These are phyloP conservation scores for Priceomyces carsonii DNA, from an alignment of 805 yeast species.

Conservation along the genomic window DNA sequence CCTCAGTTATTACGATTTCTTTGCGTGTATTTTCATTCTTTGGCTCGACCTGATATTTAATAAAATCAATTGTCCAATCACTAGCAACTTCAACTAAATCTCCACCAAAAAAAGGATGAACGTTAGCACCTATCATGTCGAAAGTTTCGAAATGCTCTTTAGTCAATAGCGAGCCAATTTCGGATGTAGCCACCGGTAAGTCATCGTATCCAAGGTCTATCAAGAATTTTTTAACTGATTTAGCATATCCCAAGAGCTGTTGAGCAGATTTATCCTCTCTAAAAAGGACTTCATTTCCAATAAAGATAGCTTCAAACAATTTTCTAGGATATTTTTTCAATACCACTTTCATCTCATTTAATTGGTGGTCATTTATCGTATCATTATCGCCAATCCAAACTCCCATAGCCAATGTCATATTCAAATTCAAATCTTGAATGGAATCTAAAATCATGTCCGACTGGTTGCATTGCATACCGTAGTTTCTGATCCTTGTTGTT, in stretches of 20 bases:
- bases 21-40: constrained; percentile 23
- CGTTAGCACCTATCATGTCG: constrained; percentile 62
- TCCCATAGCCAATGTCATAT: constrained; percentile 61
- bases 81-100: constrained; percentile 46
- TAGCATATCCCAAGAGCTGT: constrained; percentile 43
- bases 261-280: constrained; percentile 46
- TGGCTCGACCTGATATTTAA: constrained; percentile 46
- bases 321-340: constrained; percentile 45
- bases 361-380: constrained; percentile 45
- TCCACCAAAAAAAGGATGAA: constrained; percentile 72
- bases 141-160: constrained; percentile 39
- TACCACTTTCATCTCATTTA: constrained; percentile 43
- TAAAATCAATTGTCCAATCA: constrained; percentile 53
- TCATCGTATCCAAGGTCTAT: constrained; percentile 28
- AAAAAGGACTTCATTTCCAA: constrained; percentile 66
- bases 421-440: constrained; percentile 48
- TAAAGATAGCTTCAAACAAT: constrained; percentile 50
- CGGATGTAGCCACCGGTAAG: constrained; percentile 64
- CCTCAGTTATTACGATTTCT: constrained; percentile 53
- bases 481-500: constrained; percentile 57
- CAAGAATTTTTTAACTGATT: constrained; percentile 39
- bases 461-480: constrained; percentile 65
- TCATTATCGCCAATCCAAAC: constrained; percentile 58
- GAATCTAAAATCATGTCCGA: constrained; percentile 53
- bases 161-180: constrained; percentile 50